Conservation (phyloP, 495 filamentous ascomycete genomes). For the Penicillium paradoxum region DNA sequence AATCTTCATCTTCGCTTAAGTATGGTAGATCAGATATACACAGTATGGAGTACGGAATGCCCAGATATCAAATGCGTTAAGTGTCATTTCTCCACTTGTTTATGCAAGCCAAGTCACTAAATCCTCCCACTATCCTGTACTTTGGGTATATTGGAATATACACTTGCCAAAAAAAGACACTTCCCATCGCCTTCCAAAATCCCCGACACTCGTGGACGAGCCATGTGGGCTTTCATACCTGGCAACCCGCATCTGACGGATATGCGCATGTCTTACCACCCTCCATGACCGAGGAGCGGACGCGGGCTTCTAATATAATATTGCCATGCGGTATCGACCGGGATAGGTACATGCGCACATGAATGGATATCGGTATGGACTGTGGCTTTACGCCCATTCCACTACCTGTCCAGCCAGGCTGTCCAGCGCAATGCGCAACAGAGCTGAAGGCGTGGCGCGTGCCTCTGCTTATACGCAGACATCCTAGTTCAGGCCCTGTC, state of each 20-base stretch:
- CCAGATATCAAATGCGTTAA: no score
- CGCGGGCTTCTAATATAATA: neutral
- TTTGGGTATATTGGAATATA: no score
- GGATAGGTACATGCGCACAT: neutral
- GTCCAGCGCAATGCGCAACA: neutral
- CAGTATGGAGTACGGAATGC: no score
- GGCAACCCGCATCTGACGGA: conserved; percentile 2
- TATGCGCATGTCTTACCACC: conserved; percentile 2
- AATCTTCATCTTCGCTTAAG: no score
- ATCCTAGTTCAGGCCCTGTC: neutral
- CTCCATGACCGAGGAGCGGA: neutral
- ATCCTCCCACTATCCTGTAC: no score
- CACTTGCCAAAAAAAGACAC: no score
- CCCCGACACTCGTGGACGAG: conserved; percentile 1
- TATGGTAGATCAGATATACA: no score
- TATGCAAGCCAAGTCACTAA: neutral
- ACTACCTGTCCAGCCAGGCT: neutral
- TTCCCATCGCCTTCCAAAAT: neutral
- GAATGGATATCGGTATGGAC: neutral
- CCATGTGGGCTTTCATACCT: conserved; percentile 5
- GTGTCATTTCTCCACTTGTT: neutral
- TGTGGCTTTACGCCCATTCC: neutral
- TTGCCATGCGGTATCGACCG: neutral
- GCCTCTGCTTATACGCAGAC: neutral
- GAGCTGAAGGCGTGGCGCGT: neutral